phyloP scores from a whole-genome alignment of 2,329 filamentous ascomycete species.

The Aspergillus transmontanensis region DNA sequence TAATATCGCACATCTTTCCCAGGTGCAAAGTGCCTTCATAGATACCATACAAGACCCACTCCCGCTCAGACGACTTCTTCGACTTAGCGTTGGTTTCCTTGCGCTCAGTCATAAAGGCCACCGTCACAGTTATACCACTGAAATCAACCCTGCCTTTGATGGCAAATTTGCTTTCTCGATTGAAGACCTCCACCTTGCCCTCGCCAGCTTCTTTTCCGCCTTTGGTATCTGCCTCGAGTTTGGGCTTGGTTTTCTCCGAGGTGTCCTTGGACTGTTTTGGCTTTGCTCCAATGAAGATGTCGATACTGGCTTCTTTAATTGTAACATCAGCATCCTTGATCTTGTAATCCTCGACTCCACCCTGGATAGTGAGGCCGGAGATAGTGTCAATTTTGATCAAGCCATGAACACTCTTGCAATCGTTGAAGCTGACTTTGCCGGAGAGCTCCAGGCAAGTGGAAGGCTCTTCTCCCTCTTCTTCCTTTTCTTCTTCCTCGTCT shows the following conservation, averaged over 20 bases:
- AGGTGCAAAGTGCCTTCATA: not conserved
- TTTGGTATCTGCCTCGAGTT: not conserved
- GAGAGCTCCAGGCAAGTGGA: not conserved
- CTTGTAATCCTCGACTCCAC: not conserved
- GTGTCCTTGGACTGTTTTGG: not conserved
- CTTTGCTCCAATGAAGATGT: not conserved
- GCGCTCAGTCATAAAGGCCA: not conserved
- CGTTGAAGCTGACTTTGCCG: conserved; percentile 3
- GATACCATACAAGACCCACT: not conserved
- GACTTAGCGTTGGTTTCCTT: not conserved
- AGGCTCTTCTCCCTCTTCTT: not conserved
- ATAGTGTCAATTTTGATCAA: not conserved
- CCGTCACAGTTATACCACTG: conserved; percentile 1
- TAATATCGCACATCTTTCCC: not conserved
- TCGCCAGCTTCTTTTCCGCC: not conserved
- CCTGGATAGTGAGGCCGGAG: not conserved
- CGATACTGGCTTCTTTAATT: not conserved
- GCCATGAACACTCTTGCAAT: conserved; percentile 1
- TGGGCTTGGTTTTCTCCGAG: not conserved
- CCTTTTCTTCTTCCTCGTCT: too few relatives aligned
- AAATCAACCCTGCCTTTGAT: not conserved
- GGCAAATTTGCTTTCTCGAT: not conserved
- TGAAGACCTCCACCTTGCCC: not conserved
- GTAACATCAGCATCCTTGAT: not conserved
- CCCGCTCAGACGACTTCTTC: not conserved